Percentiles rank a stretch among this genome's conserved stretches.
Conservation (phyloP, 345 rosid genomes). For the Corchorus olitorius region DNA sequence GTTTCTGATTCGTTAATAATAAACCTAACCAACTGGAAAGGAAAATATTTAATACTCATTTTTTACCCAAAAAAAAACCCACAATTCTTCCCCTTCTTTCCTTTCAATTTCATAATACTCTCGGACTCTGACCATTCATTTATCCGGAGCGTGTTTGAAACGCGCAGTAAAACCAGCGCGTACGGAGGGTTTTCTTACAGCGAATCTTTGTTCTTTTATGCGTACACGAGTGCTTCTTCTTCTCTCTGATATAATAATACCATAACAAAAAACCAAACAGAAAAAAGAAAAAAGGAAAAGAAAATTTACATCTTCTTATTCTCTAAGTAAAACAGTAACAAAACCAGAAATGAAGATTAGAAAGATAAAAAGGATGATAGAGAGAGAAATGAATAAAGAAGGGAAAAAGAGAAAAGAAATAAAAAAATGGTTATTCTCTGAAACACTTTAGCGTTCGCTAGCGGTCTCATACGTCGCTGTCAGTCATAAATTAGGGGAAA, state of each 20-base stretch:
- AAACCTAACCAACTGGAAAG: not conserved
- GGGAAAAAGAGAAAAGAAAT: not conserved
- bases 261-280: not conserved
- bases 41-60: not conserved
- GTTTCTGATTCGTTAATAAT: not conserved
- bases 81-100: not conserved
- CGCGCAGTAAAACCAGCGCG: not conserved
- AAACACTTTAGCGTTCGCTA: constrained; percentile 28
- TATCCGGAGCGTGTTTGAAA: not conserved
- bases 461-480: constrained; percentile 53
- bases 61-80: not conserved
- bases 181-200: not conserved
- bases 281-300: not conserved
- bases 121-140: not conserved
- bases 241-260: no score
- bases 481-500: constrained; percentile 48
- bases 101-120: no score
- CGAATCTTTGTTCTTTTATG: constrained; percentile 28
- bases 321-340: not conserved
- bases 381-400: not conserved
- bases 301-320: not conserved
- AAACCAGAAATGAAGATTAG: not conserved
- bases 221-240: constrained; percentile 15
- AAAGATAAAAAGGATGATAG: not conserved
- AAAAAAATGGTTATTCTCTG: constrained; percentile 20